Conservation (phyloP, 106 monocot genomes). For the Gastrodia elata region DNA sequence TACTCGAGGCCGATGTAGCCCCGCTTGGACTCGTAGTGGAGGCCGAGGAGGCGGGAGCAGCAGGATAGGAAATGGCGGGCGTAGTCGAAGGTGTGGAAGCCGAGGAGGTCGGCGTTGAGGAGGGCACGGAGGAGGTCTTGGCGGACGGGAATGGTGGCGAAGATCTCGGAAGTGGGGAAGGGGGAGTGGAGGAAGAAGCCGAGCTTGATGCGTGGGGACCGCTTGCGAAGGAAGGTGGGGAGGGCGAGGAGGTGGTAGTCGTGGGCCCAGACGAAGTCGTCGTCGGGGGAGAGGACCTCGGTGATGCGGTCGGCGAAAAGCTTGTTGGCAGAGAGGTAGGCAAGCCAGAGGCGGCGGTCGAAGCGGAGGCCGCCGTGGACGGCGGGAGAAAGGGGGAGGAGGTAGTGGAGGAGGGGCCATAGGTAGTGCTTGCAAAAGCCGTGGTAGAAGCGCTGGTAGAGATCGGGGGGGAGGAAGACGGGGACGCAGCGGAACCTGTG, state of each 20-base stretch:
- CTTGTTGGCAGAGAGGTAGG: constrained; percentile 50
- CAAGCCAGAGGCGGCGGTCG: constrained; percentile 25
- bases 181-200: constrained; percentile 65
- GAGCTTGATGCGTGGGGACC: constrained; percentile 28
- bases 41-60: constrained; percentile 38
- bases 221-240: constrained; percentile 40
- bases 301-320: constrained; percentile 39
- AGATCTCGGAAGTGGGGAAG: constrained; percentile 49
- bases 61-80: constrained; percentile 52
- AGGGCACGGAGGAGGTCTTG: constrained; percentile 41
- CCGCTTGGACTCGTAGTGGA: constrained; percentile 34
- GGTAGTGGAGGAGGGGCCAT: constrained; percentile 49
- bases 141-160: constrained; percentile 28
- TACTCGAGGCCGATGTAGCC: constrained; percentile 42
- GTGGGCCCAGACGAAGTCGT: constrained; percentile 49
- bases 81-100: constrained; percentile 57
- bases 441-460: constrained; percentile 37
- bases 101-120: constrained; percentile 41
- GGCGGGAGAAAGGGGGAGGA: constrained; percentile 27
- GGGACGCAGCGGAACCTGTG: constrained; percentile 31
- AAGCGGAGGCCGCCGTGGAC: constrained; percentile 14
- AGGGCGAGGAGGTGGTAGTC: constrained; percentile 53
- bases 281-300: constrained; percentile 37
- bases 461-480: constrained; percentile 28
- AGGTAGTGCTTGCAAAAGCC: constrained; percentile 52